Base-by-base conservation (phyloP, 2,329 filamentous ascomycete species). In the Colletotrichum lindemuthianum region DNA sequence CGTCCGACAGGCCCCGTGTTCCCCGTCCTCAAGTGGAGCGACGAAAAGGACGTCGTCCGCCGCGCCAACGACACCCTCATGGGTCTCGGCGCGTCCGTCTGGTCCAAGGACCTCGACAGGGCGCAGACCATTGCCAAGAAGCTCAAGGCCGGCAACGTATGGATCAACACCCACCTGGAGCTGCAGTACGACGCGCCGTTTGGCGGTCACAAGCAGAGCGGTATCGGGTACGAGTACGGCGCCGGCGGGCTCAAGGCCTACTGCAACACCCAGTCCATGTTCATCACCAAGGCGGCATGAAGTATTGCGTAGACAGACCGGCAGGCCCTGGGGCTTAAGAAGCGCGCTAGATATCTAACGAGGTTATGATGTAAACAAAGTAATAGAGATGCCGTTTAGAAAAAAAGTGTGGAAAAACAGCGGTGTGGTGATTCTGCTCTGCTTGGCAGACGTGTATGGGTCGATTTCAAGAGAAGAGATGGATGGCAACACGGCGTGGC, bases 131-230 rank as follows among this genome's bases (percentile, higher is more conserved):
- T 90, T 43, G 87, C 84, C 0, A 72, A 80, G 44, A 79, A 82
- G 55, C 73, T 90, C 16, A 82, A 88, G 70, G 82, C 84, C 0
- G 88, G 88, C 2, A 83, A 76, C n/a, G 83, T 90, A 1, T 90
- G 86, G 83, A 82, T 90, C 68, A 90, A 90, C 74, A 79, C 55
- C 10, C 86, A 82, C 68, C 77, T 87, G 68, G 86, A 88, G 70
- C 68, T 74, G 1, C 67, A 71, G 3, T 74, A 74, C 0, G 59
- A 69, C 12, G 75, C 69, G 4, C 75, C 79, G 0, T 82, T 81
- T 56, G 79, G 79, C 1, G 81, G 80, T 3, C 78, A 81, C 55
- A 82, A 82, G 70, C 69, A 76, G 48, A 82, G 79, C 50, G 80
- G 81, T 0, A 73, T 81, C 36, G 81, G 81, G 0, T 70, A 72